Evolutionary conservation across 176 grass and related monocot genomes (phyloP).

Genomic region (Pharus latifolius): DNA sequence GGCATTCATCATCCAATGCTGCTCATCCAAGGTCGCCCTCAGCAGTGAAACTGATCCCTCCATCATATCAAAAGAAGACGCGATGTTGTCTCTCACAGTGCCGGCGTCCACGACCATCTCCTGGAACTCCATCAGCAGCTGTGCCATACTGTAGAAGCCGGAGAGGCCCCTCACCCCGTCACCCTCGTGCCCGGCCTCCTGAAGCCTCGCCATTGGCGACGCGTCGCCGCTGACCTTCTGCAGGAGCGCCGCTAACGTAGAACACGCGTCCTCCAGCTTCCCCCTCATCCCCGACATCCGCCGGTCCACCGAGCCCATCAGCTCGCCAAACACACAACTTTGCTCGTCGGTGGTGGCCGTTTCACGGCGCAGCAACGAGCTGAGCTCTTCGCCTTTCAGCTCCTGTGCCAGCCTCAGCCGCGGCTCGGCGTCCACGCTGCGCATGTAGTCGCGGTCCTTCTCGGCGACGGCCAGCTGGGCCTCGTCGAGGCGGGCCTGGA

Average conservation of each 20-base stretch:
- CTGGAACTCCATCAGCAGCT: conserved; percentile 47
- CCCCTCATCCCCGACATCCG: conserved; percentile 23
- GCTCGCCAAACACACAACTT: conserved; percentile 4
- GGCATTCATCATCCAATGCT: conserved; percentile 22
- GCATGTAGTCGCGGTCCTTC: conserved; percentile 38
- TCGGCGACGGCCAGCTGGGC: conserved; percentile 41
- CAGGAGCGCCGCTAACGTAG: conserved; percentile 33
- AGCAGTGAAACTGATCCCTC: conserved; percentile 19
- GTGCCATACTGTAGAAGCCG: conserved; percentile 46
- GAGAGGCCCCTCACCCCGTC: conserved; percentile 18
- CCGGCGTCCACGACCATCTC: conserved; percentile 43
- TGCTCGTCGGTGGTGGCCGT: background rate
- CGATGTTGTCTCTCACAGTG: conserved; percentile 26
- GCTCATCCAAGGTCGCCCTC: conserved; percentile 27
- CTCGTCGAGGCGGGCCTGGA: conserved; percentile 41
- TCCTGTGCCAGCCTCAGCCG: conserved; percentile 19
- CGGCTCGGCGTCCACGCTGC: conserved; percentile 18
- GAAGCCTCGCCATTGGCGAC: conserved; percentile 14
- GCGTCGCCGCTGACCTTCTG: conserved; percentile 20
- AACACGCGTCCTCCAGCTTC: conserved; percentile 39
- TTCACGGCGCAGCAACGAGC: background rate
- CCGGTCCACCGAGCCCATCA: conserved; percentile 21
- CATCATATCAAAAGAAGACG: conserved; percentile 43
- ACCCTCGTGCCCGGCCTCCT: conserved; percentile 14
- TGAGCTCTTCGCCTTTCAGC: conserved; percentile 27